phyloP scores from a whole-genome alignment of 805 yeast genomes.

The Monosporozyma unispora region DNA sequence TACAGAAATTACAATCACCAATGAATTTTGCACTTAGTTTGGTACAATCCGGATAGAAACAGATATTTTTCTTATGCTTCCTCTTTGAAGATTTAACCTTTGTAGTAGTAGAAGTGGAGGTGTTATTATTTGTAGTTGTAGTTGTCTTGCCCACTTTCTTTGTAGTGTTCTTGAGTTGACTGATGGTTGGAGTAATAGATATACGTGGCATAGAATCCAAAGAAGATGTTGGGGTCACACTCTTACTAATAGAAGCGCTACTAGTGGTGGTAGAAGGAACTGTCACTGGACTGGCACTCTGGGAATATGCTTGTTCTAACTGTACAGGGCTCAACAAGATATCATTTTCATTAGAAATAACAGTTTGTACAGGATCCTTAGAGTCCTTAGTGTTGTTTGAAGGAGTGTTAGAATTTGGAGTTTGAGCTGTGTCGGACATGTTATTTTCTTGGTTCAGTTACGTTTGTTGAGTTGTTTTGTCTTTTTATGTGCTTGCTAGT shows the following conservation, averaged over 20 bases:
- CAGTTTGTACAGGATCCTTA: background rate
- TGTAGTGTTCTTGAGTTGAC: background rate
- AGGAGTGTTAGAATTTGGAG: background rate
- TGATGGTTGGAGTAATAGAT: background rate
- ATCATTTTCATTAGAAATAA: background rate
- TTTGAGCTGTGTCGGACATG: background rate
- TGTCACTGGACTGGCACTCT: background rate
- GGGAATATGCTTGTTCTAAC: background rate
- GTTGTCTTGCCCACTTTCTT: constrained; percentile 14
- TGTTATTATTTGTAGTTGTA: constrained; percentile 8
- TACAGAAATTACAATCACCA: constrained; percentile 80
- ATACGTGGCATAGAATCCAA: background rate
- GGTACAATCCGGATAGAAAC: constrained; percentile 50
- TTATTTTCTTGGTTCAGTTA: no score
- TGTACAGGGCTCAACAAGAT: background rate
- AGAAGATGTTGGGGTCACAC: background rate
- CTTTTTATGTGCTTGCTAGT: no score
- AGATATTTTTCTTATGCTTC: constrained; percentile 34
- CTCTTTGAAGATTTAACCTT: constrained; percentile 7
- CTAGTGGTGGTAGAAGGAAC: background rate
- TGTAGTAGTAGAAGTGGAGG: no score
- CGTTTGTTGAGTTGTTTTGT: background rate
- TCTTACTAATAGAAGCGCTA: background rate
- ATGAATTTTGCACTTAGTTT: constrained; percentile 55
- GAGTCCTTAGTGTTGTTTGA: background rate